Evolutionary conservation across 208 protist species (phyloP).

Genomic region (Crithidia acanthocephali): DNA sequence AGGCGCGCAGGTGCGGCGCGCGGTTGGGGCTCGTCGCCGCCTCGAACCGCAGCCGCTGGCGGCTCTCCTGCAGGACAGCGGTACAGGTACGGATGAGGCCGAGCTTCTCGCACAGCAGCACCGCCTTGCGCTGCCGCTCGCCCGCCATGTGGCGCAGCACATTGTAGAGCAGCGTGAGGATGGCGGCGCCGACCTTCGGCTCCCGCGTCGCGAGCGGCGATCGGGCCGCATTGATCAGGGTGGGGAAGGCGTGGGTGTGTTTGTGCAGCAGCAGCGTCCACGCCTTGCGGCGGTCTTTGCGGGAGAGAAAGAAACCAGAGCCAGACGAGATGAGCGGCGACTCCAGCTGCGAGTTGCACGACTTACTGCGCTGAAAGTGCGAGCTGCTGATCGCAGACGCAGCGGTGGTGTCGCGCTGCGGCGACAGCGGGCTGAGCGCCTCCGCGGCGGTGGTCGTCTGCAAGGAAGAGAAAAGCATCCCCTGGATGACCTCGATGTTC

Average conservation of each 20-base stretch:
- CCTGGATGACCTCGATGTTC: slow-evolving; percentile 23
- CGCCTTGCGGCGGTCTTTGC: slow-evolving; percentile 35
- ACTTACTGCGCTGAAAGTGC: slow-evolving; percentile 25
- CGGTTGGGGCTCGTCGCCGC: neutral
- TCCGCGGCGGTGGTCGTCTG: slow-evolving; percentile 16
- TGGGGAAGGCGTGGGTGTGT: slow-evolving; percentile 52
- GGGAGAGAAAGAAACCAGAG: slow-evolving; percentile 21
- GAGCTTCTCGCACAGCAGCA: slow-evolving; percentile 56
- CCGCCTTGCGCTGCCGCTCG: slow-evolving; percentile 41
- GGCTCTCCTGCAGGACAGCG: slow-evolving; percentile 41
- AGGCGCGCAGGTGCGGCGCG: slow-evolving; percentile 27
- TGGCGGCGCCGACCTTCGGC: slow-evolving; percentile 34
- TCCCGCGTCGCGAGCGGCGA: slow-evolving; percentile 45
- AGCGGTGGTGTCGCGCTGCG: slow-evolving; percentile 10
- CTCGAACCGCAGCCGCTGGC: slow-evolving; percentile 19
- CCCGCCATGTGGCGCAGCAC: slow-evolving; percentile 47
- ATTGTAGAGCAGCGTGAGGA: slow-evolving; percentile 79
- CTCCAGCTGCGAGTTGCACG: slow-evolving; percentile 16
- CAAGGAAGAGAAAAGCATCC: slow-evolving; percentile 33
- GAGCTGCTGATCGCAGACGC: neutral
- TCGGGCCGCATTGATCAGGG: slow-evolving; percentile 52
- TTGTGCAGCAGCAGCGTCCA: slow-evolving; percentile 66
- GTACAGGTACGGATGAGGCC: slow-evolving; percentile 48
- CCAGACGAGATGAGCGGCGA: neutral
- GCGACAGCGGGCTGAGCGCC: neutral